These are phyloP conservation scores for Anethum foeniculum DNA, from an alignment of 140 eudicot genomes.

Conservation along the genomic window DNA sequence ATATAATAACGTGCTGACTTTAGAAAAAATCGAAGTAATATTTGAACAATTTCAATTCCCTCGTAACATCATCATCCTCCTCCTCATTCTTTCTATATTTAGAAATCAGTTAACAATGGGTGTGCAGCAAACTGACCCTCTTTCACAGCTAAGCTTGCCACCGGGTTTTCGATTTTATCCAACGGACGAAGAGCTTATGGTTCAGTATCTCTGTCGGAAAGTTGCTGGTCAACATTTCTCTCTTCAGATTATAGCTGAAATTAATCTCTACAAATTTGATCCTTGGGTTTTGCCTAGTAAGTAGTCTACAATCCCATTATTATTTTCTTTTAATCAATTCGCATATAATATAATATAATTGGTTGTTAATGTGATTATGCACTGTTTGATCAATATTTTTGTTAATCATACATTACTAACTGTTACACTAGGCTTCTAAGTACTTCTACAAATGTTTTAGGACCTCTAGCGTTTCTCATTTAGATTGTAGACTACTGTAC, in stretches of 20 bases:
- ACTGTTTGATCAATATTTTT: background rate
- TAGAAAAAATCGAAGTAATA: constrained; percentile 11
- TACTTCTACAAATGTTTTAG: background rate
- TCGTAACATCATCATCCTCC: background rate
- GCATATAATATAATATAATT: no score
- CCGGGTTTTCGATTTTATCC: constrained; percentile 84
- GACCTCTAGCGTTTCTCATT: background rate
- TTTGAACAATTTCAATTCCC: background rate
- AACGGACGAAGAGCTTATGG: constrained; percentile 80
- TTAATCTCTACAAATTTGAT: constrained; percentile 70
- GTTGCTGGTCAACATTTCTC: constrained; percentile 65
- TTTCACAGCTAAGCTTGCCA: constrained; percentile 67
- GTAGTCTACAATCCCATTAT: constrained; percentile 19
- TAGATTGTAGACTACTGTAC: background rate
- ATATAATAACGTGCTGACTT: constrained; percentile 38
- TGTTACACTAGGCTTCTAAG: background rate
- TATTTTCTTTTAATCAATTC: background rate
- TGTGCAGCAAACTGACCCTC: constrained; percentile 59
- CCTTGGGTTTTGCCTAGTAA: constrained; percentile 82
- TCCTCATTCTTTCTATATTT: background rate
- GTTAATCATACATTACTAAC: background rate
- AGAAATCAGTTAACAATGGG: constrained; percentile 37
- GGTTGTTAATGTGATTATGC: background rate
- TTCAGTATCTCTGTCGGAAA: constrained; percentile 63
- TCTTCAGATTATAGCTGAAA: constrained; percentile 56